A percentile compares a stretch with the other conserved stretches of the same genome.
phyloP scores from a whole-genome alignment of 768 basidiomycete species.

The Pleurotus ostreatus region DNA sequence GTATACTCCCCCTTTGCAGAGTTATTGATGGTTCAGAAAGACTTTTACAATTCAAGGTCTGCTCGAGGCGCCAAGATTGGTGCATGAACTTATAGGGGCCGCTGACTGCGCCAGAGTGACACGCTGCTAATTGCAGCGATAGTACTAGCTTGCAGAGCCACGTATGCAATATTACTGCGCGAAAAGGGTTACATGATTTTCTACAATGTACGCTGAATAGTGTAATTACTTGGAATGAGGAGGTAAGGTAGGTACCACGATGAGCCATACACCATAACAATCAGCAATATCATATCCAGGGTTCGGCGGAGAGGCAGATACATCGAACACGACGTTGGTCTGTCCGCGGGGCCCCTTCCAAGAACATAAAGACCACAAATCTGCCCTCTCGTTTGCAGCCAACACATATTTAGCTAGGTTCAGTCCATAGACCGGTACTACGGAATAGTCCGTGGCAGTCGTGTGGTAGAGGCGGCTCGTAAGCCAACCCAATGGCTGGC shows the following conservation, averaged over 20 bases:
- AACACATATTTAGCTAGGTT: slow-evolving; percentile 25
- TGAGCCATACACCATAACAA: slow-evolving; percentile 30
- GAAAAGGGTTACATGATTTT: too few relatives aligned
- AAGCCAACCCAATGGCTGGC: slow-evolving; percentile 30
- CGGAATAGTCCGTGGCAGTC: slow-evolving; percentile 8
- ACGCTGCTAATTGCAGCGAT: not conserved
- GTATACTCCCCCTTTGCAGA: not conserved
- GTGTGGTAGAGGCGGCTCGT: slow-evolving; percentile 25
- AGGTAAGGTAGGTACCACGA: slow-evolving; percentile 16
- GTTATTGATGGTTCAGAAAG: too few relatives aligned
- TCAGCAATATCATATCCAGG: slow-evolving; percentile 19
- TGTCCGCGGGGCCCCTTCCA: slow-evolving; percentile 22
- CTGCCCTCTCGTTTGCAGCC: slow-evolving; percentile 24
- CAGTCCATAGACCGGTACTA: slow-evolving; percentile 31
- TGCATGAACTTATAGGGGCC: not conserved
- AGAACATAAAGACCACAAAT: slow-evolving; percentile 38
- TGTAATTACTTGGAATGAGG: too few relatives aligned
- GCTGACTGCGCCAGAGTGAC: not conserved
- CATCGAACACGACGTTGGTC: slow-evolving; percentile 33
- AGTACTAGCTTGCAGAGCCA: not conserved
- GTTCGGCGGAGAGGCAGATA: slow-evolving; percentile 18
- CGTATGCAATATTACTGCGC: too few relatives aligned
- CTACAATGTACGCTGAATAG: too few relatives aligned
- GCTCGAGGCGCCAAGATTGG: not conserved
- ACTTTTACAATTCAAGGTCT: not conserved